Percentiles rank a stretch among this genome's conserved stretches.
These are phyloP conservation scores for Gracilariopsis chorda DNA, from an alignment of 23 red algal species.

Conservation along the genomic window DNA sequence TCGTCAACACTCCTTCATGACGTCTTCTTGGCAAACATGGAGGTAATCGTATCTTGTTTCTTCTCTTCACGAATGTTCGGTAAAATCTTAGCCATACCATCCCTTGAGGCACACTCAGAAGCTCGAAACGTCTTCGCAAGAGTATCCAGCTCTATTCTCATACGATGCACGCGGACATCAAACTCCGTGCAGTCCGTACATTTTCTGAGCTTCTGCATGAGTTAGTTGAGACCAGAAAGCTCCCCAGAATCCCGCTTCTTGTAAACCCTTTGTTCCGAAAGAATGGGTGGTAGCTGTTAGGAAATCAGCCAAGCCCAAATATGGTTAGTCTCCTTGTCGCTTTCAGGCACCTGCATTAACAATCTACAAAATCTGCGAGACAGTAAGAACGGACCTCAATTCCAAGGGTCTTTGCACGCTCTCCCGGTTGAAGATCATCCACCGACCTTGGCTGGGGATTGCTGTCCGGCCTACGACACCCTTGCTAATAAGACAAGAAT, in stretches of 20 bases:
- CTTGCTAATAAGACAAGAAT: not conserved
- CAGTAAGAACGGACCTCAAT: not conserved
- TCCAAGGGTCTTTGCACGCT: not conserved
- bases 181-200: slow-evolving; percentile 1
- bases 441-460: not conserved
- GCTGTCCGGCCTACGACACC: not conserved
- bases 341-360: not conserved
- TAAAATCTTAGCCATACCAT: not conserved
- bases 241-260: not conserved
- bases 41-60: too few species aligned
- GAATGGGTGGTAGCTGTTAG: not conserved
- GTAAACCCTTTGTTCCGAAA: not conserved
- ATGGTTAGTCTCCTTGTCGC: not conserved
- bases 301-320: not conserved
- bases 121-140: not conserved
- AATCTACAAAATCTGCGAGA: not conserved
- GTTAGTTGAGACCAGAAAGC: not conserved
- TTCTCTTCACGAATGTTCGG: not conserved
- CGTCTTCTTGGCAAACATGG: too few species aligned
- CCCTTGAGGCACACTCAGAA: not conserved
- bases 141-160: slow-evolving; percentile 18
- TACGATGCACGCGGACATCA: not conserved
- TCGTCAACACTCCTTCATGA: too few species aligned
- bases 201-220: not conserved
- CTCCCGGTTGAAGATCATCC: not conserved